Evolutionary conservation across 768 basidiomycete species (phyloP).

Genomic region (Rhizopogon vinicolor): DNA sequence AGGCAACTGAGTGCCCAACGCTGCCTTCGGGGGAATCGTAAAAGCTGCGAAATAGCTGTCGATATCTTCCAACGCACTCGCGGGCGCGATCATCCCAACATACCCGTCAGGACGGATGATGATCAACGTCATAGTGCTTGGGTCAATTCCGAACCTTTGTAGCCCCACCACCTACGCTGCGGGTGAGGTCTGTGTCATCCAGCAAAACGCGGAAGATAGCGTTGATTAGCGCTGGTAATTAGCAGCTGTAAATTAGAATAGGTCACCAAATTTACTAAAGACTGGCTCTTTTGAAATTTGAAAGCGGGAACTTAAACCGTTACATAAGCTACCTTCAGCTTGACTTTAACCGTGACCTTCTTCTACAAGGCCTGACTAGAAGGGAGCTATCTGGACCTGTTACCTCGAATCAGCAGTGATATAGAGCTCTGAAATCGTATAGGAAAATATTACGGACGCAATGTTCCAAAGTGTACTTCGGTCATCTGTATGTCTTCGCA

Average conservation of each 20-base stretch:
- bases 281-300: too few species aligned
- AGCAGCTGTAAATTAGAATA: too few species aligned
- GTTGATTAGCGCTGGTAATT: too few species aligned
- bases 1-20: neutral
- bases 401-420: too few species aligned
- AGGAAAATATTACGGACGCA: neutral
- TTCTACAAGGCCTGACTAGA: too few species aligned
- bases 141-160: conserved; percentile 30
- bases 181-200: conserved; percentile 31
- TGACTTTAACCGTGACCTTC: too few species aligned
- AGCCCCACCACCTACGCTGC: conserved; percentile 27
- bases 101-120: conserved; percentile 39
- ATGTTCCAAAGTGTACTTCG: conserved; percentile 46
- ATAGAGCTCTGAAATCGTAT: neutral
- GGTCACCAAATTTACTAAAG: too few species aligned
- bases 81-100: conserved; percentile 30
- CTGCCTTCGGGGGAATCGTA: conserved; percentile 16
- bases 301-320: too few species aligned
- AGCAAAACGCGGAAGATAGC: too few species aligned
- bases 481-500: conserved; percentile 35
- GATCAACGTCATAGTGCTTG: conserved; percentile 24
- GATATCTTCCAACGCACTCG: conserved; percentile 27
- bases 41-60: conserved; percentile 47
- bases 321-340: too few species aligned
- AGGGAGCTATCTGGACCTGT: too few species aligned